Evolutionary conservation across 73 alveolate species (phyloP), one percentile per base, ranked within the genome.

Genomic region (Uronychia binucleata): DNA sequence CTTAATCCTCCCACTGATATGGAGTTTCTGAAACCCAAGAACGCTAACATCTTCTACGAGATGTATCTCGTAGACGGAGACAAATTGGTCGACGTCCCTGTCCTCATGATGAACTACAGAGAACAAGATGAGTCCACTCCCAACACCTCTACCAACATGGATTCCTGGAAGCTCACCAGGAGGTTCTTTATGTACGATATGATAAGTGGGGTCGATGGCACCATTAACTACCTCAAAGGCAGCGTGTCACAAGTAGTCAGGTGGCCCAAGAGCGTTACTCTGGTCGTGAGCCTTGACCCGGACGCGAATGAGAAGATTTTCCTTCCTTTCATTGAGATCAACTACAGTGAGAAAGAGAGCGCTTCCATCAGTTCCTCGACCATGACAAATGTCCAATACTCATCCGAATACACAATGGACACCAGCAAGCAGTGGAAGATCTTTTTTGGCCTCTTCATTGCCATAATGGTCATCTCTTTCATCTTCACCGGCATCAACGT

Each of bases 21-120:
- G 30, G 82, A 67, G 26, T 78, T 74, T 57, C 77, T 82, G 26
- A 83, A 88, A 31, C 96, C 96, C 11, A 58, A 59, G 5, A 86
- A 86, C 35, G 86, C 87, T 26, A 88, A 90, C 74, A 85, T 87
- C 57, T 98, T 98, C 91, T 97, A 90, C 82, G 98, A 97, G 80
- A 30, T 96, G 86, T 97, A 86, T 88, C 59, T 95, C 67, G 81
- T 78, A 58, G 96, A 86, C 77, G 85, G 88, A 31, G 95, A 93
- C 29, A 82, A 90, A 59, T 84, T 83, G 26, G 80, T 93, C 0
- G 96, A 87, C 35, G 95, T 98, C 31, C 99, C 99, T 31, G 97
- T 98, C 25, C 80, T 79, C 28, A 87, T 95, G 5, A 77, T 31
- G n/a, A 93, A 85, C 59, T 87, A 87, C 77, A 84, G 75, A 29